Base-by-base conservation (phyloP, 345 rosid genomes). In the Carallia brachiata region DNA sequence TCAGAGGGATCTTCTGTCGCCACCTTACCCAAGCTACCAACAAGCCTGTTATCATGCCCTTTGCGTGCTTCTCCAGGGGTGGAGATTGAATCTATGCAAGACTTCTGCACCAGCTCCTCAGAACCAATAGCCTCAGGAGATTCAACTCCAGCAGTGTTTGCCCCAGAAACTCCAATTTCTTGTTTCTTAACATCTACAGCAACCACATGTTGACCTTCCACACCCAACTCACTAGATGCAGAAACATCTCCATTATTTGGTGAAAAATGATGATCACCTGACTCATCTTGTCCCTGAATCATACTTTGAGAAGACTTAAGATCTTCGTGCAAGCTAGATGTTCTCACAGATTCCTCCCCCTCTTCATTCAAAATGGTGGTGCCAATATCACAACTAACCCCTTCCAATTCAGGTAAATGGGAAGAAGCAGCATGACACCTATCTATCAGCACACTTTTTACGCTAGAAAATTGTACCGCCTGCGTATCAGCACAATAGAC, bases 381-480 rank as follows among this genome's bases (percentile, higher is more conserved):
- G 50, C 50, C 50, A 13, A 44, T 44, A 1, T 44, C 50, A 44
- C 50, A 2, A 44, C 16, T 12, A 44, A 3, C 16, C 16, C 50
- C 12, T 15, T 44, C 50, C 50, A 44, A 44, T 44, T 44, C 50
- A 44, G 16, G 36, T 52, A 40, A n/a, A 52, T 6, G 36, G 36
- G 61, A 67, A 63, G 74, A 67, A 64, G 66, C 57, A 60, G 54
- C 61, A 63, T 67, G 65, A 52, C n/a, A 57, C 34, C 67, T 37
- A 40, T 64, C 74, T 6, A 62, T 69, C 37, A 65, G 70, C n/a
- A 30, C 66, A 60, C 3, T 70, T 65, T 73, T 75, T 6, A 18
- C 23, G 47, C 60, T 32, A 0, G 59, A 28, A 50, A 12, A 31
- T 62, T 76, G 52, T 7, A 59, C 69, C 44, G 37, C 39, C 37